A percentile compares a stretch with the other conserved stretches of the same genome.
Evolutionary conservation across 1,284 basidiomycete genomes (phyloP).

Genomic region (Ceratorhiza oryzae-sativae): DNA sequence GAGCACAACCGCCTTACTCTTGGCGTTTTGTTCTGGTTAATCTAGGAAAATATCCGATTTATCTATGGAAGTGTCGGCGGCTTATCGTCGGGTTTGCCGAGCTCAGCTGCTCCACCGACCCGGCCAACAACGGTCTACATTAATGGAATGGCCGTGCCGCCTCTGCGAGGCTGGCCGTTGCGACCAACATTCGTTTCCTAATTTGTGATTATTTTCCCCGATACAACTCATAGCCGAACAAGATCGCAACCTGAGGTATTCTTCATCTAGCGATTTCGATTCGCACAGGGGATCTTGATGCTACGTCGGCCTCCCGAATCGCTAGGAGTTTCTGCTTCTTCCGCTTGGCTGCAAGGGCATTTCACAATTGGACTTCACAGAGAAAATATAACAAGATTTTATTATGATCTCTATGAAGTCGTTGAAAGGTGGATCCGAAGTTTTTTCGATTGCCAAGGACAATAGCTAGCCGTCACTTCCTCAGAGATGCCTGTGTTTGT

Average conservation of each 20-base stretch:
- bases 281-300: not conserved
- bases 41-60: not conserved
- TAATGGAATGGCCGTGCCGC: not conserved
- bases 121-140: not conserved
- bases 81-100: constrained; percentile 16
- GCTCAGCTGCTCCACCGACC: constrained; percentile 22
- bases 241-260: not conserved
- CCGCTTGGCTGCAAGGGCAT: not conserved
- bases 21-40: constrained; percentile 15
- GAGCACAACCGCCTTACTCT: constrained; percentile 6
- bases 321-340: not conserved
- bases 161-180: not conserved
- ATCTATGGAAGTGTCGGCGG: not conserved
- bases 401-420: not conserved
- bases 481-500: not conserved
- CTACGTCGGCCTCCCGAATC: not conserved
- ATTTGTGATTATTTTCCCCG: not conserved
- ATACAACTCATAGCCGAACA: not conserved
- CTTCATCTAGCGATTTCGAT: not conserved
- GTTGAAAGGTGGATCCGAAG: not conserved
- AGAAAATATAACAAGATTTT: not conserved
- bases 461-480: constrained; percentile 1
- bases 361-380: too few relatives aligned
- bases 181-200: not conserved
- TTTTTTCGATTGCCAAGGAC: constrained; percentile 24